A percentile compares a stretch with the other conserved stretches of the same genome.
Conservation (phyloP, 2,329 filamentous ascomycete species). For the Aspergillus ochraceoroseus region DNA sequence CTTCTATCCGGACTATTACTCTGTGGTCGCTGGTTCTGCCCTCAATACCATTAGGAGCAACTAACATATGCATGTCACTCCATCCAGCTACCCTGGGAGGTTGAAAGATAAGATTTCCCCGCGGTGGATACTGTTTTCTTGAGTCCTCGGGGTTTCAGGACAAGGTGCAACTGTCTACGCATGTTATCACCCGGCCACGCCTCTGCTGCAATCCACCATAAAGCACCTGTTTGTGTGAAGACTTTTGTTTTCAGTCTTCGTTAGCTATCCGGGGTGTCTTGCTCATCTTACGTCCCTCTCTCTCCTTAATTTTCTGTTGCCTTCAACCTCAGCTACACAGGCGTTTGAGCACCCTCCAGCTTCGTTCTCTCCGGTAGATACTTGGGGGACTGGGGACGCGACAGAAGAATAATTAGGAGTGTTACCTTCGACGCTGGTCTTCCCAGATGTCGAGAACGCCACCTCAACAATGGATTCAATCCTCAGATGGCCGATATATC, state of each 20-base stretch:
- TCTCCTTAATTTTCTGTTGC: neutral
- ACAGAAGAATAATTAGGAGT: constrained; percentile 5
- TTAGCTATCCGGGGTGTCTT: constrained; percentile 2
- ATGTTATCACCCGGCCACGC: neutral
- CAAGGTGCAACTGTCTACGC: constrained; percentile 1
- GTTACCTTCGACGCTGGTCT: constrained; percentile 9
- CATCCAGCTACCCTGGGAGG: constrained; percentile 11
- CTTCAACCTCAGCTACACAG: no score
- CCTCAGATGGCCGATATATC: constrained; percentile 23
- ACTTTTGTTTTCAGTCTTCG: constrained; percentile 11
- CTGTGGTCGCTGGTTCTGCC: constrained; percentile 11
- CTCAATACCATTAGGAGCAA: constrained; percentile 6
- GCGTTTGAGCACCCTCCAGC: no score
- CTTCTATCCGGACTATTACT: constrained; percentile 14
- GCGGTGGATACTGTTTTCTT: constrained; percentile 8
- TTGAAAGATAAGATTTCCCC: constrained; percentile 12
- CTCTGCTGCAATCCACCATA: neutral
- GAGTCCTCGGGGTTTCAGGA: neutral
- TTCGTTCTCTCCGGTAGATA: neutral
- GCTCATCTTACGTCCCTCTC: neutral
- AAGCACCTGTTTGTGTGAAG: neutral
- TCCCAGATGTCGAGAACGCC: constrained; percentile 33
- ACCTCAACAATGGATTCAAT: constrained; percentile 27
- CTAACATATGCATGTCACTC: constrained; percentile 18
- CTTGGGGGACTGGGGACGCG: no score